phyloP scores from a whole-genome alignment of 2,329 filamentous ascomycete genomes.

The Torrubiella hemipterigena region DNA sequence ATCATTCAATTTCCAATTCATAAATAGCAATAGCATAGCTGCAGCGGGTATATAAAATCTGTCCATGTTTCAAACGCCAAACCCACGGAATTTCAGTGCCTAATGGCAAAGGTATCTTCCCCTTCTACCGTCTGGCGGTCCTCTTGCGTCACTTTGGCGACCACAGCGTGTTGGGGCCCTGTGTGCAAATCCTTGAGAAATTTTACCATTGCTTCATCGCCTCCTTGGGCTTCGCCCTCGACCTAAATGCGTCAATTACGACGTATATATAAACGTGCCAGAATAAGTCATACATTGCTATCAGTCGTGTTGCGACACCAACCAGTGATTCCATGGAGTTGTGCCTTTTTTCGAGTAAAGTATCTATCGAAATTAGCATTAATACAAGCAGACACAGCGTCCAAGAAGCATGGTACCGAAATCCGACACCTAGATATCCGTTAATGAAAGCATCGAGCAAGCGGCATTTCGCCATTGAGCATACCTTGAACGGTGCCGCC shows the following conservation, averaged over 20 bases:
- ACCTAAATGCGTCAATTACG: no score
- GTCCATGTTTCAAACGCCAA: no score
- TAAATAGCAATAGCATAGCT: no score
- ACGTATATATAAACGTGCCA: no score
- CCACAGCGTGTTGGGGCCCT: conserved; percentile 61
- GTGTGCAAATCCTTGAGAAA: conserved; percentile 65
- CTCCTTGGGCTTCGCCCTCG: conserved; percentile 78
- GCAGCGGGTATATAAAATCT: no score
- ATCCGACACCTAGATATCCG: conserved; percentile 41
- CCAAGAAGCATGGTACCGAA: conserved; percentile 26
- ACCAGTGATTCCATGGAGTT: conserved; percentile 38
- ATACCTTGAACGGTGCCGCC: conserved; percentile 56
- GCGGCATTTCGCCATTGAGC: conserved; percentile 6
- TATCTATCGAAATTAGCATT: no score
- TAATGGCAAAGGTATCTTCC: conserved; percentile 55
- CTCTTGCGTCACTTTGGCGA: conserved; percentile 61
- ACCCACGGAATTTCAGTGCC: conserved; percentile 24
- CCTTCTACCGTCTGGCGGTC: conserved; percentile 52
- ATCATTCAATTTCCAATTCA: not conserved
- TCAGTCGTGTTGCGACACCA: conserved; percentile 50
- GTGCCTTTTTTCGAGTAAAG: conserved; percentile 42
- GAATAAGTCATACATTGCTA: conserved; percentile 42
- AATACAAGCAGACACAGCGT: no score
- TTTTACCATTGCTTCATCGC: conserved; percentile 48
- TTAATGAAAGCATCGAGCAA: not conserved